These are phyloP conservation scores for Lactarius trivialis DNA, from an alignment of 768 basidiomycete species.

Conservation along the genomic window DNA sequence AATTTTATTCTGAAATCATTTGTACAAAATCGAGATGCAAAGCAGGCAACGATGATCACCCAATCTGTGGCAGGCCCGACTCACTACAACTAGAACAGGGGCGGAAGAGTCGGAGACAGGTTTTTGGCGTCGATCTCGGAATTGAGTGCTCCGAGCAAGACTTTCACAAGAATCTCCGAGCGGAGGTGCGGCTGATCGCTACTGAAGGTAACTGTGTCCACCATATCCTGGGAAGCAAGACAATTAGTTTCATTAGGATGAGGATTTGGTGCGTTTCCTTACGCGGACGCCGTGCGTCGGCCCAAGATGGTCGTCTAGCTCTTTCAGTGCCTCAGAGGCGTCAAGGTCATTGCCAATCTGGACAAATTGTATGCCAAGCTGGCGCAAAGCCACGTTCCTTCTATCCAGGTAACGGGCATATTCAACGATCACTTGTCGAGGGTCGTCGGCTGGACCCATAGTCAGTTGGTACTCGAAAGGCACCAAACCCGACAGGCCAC, in stretches of 20 bases:
- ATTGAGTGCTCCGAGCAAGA: constrained; percentile 15
- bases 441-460: constrained; percentile 23
- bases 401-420: constrained; percentile 29
- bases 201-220: constrained; percentile 15
- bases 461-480: neutral
- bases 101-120: neutral
- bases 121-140: neutral
- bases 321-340: constrained; percentile 30
- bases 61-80: neutral
- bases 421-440: constrained; percentile 20
- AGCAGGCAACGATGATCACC: neutral
- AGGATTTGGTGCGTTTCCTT: neutral
- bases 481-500: constrained; percentile 9
- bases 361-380: constrained; percentile 35
- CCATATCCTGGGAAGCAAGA: constrained; percentile 15
- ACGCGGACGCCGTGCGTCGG: constrained; percentile 17
- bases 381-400: constrained; percentile 29
- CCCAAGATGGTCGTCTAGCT: constrained; percentile 20
- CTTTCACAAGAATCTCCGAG: constrained; percentile 13
- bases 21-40: neutral
- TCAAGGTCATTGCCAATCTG: constrained; percentile 34
- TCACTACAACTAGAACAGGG: neutral
- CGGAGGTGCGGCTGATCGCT: constrained; percentile 16
- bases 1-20: too few species aligned
- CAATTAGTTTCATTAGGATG: neutral